Evolutionary conservation across 495 filamentous ascomycete genomes (phyloP), one percentile per base, ranked within the genome.

Genomic region (Lepidopterella palustris): DNA sequence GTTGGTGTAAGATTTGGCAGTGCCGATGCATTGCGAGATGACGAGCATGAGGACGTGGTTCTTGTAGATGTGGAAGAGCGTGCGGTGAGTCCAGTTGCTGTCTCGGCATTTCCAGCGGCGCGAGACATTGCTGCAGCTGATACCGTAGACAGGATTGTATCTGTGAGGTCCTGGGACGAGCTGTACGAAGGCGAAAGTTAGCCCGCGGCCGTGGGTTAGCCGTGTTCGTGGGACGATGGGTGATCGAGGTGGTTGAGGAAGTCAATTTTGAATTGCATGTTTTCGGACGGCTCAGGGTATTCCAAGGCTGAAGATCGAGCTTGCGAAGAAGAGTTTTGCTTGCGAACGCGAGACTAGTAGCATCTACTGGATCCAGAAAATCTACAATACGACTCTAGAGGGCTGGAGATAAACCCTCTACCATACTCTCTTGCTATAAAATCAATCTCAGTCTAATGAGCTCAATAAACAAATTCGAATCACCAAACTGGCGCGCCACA

Each of bases 171-270:
- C 74, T 53, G 77, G 65, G 18, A 65, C 72, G 5, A 85, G 76
- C 60, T 85, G 81, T 5, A 79, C 76, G 59, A 83, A 82, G 24
- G 77, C 58, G 70, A 79, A 83, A 26, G 77, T 76, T 0, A 85
- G 69, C 24, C 63, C 73, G 58, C 80, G 77, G 48, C 73, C 78
- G 53, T 78, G 77, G 5, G 79, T 77, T 27, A 85, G 74, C 18
- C 81, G 76, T 57, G 76, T 73, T 21, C 77, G 74, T 0, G 79
- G 76, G 21, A 75, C 73, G 10, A 72, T 53, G n/a, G 71, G 15
- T 60, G 59, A 59, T 84, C 80, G 52, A 83, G 70, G 0, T 61
- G 51, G 6, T 67, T 53, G 5, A 85, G 72, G 67, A 85, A 82
- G 6, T 73, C 53, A 58, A 60, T 79, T 76, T 9, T 77, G 63